These are phyloP conservation scores for Verbascum thapsus DNA, from an alignment of 257 asterid species.

Conservation along the genomic window DNA sequence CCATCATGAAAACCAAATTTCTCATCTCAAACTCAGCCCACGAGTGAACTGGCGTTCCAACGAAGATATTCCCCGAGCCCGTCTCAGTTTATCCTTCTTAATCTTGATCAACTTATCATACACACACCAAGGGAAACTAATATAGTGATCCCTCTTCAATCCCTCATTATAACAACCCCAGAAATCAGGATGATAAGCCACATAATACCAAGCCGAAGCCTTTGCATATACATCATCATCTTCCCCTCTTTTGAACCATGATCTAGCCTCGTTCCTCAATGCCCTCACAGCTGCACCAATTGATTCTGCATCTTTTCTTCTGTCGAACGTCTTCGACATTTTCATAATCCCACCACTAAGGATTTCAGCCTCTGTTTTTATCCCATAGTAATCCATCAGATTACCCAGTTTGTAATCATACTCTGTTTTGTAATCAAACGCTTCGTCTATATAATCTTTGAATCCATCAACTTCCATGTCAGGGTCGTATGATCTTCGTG, in stretches of 20 bases:
- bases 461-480: constrained; percentile 76
- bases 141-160: constrained; percentile 59
- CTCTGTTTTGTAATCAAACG: constrained; percentile 55
- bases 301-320: constrained; percentile 78
- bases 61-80: constrained; percentile 26
- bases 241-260: constrained; percentile 69
- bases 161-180: constrained; percentile 73
- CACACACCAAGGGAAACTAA: constrained; percentile 90
- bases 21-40: constrained; percentile 34
- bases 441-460: constrained; percentile 60
- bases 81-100: constrained; percentile 47
- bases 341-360: constrained; percentile 76
- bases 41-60: constrained; percentile 29
- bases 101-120: constrained; percentile 67
- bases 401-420: constrained; percentile 84
- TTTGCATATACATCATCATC: constrained; percentile 52
- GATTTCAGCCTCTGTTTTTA: constrained; percentile 82
- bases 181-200: constrained; percentile 60
- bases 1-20: background rate
- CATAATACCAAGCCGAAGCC: constrained; percentile 95
- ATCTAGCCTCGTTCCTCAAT: constrained; percentile 71
- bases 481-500: constrained; percentile 53
- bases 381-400: constrained; percentile 83
- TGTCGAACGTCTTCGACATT: constrained; percentile 65
- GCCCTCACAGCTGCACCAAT: constrained; percentile 66